phyloP scores from a whole-genome alignment of 148 eudicot species.

The Rheum nobile region DNA sequence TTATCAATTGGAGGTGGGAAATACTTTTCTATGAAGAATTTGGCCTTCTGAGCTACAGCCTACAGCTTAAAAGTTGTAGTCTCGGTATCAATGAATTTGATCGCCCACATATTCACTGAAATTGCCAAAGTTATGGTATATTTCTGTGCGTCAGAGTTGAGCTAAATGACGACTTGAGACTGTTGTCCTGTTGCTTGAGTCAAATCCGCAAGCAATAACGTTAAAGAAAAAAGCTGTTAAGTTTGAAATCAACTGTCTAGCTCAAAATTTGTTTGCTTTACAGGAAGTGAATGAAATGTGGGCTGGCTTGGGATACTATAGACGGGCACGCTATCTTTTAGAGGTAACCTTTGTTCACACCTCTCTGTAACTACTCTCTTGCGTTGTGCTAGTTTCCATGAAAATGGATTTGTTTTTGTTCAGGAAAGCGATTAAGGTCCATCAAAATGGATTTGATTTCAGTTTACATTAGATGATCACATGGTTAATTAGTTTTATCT shows the following conservation, averaged over 20 bases:
- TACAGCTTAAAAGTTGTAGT: background rate
- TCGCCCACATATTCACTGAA: background rate
- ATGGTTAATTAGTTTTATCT: background rate
- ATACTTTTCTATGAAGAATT: background rate
- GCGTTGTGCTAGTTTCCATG: background rate
- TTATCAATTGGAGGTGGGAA: background rate
- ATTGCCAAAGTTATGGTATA: background rate
- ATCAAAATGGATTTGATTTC: background rate
- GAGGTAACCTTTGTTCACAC: constrained; percentile 34
- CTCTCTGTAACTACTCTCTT: background rate
- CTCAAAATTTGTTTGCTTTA: constrained; percentile 3
- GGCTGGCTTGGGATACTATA: constrained; percentile 98
- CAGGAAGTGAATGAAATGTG: constrained; percentile 99
- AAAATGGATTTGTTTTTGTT: background rate
- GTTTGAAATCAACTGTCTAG: background rate
- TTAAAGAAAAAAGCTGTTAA: background rate
- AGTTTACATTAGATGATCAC: background rate
- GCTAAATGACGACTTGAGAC: background rate
- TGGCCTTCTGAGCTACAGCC: no score
- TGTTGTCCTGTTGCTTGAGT: background rate
- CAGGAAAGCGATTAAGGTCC: background rate
- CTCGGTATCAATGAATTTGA: background rate
- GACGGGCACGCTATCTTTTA: constrained; percentile 74
- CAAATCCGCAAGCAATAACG: background rate
- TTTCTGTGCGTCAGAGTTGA: background rate